These are phyloP conservation scores for Scutellaria galericulata DNA, from an alignment of 257 asterid genomes.

Conservation along the genomic window DNA sequence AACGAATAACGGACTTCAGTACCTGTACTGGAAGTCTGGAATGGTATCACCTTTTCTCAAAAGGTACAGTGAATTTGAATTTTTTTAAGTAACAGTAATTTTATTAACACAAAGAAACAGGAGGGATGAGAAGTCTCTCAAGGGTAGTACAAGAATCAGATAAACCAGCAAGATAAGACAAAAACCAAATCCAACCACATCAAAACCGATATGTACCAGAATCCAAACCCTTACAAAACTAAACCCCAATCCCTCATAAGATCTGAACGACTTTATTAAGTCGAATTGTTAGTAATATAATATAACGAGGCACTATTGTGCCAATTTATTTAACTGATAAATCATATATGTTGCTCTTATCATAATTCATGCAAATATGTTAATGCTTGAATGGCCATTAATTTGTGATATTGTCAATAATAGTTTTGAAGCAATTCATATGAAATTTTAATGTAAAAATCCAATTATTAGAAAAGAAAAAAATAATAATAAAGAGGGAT, in stretches of 20 bases:
- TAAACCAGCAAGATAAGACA: too few relatives aligned
- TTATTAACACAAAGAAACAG: too few relatives aligned
- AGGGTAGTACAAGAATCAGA: too few relatives aligned
- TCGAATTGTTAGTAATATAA: neutral
- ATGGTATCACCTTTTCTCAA: neutral
- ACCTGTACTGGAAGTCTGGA: neutral
- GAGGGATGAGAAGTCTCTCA: too few relatives aligned
- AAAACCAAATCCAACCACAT: neutral
- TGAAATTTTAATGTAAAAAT: too few relatives aligned
- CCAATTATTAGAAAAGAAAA: too few relatives aligned
- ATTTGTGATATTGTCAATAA: neutral
- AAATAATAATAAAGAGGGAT: too few relatives aligned
- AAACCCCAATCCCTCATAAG: too few relatives aligned
- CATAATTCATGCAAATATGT: neutral
- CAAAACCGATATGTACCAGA: too few relatives aligned
- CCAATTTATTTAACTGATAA: constrained; percentile 10
- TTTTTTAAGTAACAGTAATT: too few relatives aligned
- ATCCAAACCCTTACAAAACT: too few relatives aligned
- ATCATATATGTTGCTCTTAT: neutral
- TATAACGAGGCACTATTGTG: neutral
- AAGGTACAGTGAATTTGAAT: neutral
- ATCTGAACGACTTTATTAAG: neutral
- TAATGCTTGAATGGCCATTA: constrained; percentile 5
- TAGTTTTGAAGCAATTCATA: neutral
- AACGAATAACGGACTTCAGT: neutral